Conservation (phyloP, 1,139 yeast genomes). For the Suhomyces coccinellae region DNA sequence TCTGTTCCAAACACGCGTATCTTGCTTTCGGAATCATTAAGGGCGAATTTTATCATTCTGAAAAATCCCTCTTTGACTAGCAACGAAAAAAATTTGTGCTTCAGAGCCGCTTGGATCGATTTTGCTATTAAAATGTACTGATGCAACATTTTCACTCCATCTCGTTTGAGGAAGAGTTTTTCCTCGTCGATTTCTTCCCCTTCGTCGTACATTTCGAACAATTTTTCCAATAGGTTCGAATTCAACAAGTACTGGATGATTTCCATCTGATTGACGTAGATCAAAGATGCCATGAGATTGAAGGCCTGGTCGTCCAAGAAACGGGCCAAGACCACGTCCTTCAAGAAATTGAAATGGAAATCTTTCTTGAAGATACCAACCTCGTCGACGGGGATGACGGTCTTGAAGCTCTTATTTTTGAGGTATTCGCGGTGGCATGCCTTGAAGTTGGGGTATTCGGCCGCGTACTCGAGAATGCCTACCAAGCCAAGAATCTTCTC, state of each 20-base stretch:
- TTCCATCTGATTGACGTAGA: slow-evolving; percentile 67
- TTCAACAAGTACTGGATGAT: slow-evolving; percentile 67
- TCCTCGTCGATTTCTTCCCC: slow-evolving; percentile 1
- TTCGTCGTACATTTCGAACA: slow-evolving; percentile 55
- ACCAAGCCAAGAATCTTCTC: slow-evolving; percentile 61
- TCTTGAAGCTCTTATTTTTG: slow-evolving; percentile 61
- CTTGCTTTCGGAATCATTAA: slow-evolving; percentile 50
- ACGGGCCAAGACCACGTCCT: slow-evolving; percentile 83
- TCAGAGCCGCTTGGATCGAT: slow-evolving; percentile 61
- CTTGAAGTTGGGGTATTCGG: slow-evolving; percentile 75
- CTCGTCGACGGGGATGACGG: slow-evolving; percentile 66
- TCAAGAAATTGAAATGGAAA: slow-evolving; percentile 73
- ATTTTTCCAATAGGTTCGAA: slow-evolving; percentile 46
- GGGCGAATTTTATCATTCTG: slow-evolving; percentile 69
- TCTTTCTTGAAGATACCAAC: slow-evolving; percentile 66
- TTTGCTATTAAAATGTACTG: slow-evolving; percentile 80
- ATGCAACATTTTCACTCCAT: slow-evolving; percentile 77
- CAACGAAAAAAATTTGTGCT: slow-evolving; percentile 63
- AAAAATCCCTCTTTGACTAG: slow-evolving; percentile 71
- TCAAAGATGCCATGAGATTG: slow-evolving; percentile 61
- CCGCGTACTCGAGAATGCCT: slow-evolving; percentile 90
- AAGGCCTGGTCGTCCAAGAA: slow-evolving; percentile 78
- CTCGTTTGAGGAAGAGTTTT: slow-evolving; percentile 39
- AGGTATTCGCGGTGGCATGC: slow-evolving; percentile 76
- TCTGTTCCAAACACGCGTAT: slow-evolving; percentile 79